phyloP scores from a whole-genome alignment of 306 rosid genomes.

The Rosa rugosa region DNA sequence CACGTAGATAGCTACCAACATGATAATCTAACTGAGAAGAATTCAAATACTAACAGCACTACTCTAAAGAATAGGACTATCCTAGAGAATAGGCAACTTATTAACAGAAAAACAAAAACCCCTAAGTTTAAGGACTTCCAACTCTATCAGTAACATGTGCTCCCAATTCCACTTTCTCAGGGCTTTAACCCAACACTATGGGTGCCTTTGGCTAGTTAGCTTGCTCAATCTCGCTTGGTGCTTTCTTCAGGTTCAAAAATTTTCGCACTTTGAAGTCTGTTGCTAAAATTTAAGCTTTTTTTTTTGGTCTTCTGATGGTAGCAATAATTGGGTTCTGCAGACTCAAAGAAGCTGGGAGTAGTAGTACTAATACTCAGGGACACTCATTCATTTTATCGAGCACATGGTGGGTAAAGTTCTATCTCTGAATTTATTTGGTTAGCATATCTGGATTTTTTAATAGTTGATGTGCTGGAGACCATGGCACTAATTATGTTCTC shows the following conservation, averaged over 20 bases:
- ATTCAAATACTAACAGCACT: neutral
- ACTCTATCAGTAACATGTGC: neutral
- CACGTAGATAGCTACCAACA: neutral
- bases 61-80: neutral
- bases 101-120: neutral
- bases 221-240: constrained; percentile 74
- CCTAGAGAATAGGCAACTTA: neutral
- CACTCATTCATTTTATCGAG: no score
- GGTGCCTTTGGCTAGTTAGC: constrained; percentile 53
- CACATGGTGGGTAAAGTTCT: no score
- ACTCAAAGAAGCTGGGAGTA: no score
- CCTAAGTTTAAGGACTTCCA: neutral
- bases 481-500: no score
- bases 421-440: no score
- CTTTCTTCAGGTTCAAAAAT: constrained; percentile 56
- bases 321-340: no score
- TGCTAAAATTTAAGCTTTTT: neutral
- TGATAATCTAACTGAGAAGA: neutral
- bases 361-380: no score
- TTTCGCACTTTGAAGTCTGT: neutral
- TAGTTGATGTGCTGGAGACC: no score
- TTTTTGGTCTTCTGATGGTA: no score
- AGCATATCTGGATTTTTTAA: no score
- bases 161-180: no score
- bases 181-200: constrained; percentile 16